These are phyloP conservation scores for Sisymbrium irio DNA, from an alignment of 345 rosid genomes.

Conservation along the genomic window DNA sequence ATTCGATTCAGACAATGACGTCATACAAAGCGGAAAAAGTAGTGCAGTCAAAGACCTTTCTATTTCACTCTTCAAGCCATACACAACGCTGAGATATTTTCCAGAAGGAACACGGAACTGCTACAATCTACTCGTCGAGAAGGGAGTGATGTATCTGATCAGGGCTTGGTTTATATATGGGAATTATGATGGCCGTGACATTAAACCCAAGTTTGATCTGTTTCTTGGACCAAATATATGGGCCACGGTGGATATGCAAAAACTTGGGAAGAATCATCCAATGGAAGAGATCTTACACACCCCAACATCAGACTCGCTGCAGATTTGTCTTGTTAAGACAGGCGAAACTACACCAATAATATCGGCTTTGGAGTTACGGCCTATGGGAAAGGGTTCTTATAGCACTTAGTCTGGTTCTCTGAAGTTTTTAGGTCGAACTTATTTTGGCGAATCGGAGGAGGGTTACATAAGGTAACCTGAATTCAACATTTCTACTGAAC, in stretches of 20 bases:
- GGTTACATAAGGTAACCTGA: not conserved
- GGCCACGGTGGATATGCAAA: not conserved
- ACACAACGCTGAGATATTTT: too few species aligned
- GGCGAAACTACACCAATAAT: constrained; percentile 36
- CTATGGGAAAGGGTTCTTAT: not conserved
- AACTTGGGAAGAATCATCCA: not conserved
- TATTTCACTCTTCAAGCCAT: too few species aligned
- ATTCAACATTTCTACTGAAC: not conserved
- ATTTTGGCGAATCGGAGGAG: not conserved
- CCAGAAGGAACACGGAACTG: too few species aligned
- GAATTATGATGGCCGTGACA: constrained; percentile 35
- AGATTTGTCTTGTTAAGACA: constrained; percentile 10
- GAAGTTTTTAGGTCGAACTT: not conserved
- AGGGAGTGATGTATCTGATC: constrained; percentile 29
- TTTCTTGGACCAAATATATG: constrained; percentile 44
- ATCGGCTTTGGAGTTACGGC: constrained; percentile 43
- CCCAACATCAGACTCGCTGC: constrained; percentile 1
- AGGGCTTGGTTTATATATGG: constrained; percentile 35
- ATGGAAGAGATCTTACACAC: constrained; percentile 30
- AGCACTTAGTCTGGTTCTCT: constrained; percentile 11
- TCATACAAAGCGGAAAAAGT: too few species aligned
- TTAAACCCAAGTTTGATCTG: constrained; percentile 33
- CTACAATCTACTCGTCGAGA: constrained; percentile 16
- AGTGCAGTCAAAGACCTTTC: too few species aligned
- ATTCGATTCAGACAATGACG: too few species aligned